A percentile compares a stretch with the other conserved stretches of the same genome.
Evolutionary conservation across 345 rosid genomes (phyloP).

Genomic region (Eucalyptus cladocalyx): DNA sequence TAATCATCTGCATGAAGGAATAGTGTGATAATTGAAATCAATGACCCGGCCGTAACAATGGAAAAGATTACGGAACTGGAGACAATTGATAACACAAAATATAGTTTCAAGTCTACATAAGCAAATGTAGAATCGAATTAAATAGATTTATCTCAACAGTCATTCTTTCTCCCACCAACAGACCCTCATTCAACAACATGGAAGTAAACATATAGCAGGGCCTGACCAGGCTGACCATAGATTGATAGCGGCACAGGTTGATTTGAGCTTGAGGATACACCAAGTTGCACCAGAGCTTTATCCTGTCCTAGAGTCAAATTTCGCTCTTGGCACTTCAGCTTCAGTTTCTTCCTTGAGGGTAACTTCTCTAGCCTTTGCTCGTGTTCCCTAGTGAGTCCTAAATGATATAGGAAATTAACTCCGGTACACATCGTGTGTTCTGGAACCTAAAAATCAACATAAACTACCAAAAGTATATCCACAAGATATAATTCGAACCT

Average conservation of each 20-base stretch:
- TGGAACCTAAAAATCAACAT: not conserved
- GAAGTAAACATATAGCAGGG: not conserved
- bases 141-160: not conserved
- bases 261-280: constrained; percentile 20
- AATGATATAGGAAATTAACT: not conserved
- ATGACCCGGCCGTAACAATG: not conserved
- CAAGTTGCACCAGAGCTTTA: constrained; percentile 33
- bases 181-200: not conserved
- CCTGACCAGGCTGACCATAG: constrained; percentile 33
- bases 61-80: too few species aligned
- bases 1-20: too few species aligned
- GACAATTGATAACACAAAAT: not conserved
- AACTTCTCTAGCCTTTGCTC: constrained; percentile 49
- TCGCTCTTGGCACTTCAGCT: constrained; percentile 78
- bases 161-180: not conserved
- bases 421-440: not conserved
- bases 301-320: constrained; percentile 28
- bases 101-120: not conserved
- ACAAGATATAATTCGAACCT: constrained; percentile 25
- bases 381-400: constrained; percentile 43
- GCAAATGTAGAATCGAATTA: not conserved
- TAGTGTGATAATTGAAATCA: too few species aligned
- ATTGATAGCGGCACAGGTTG: constrained; percentile 20
- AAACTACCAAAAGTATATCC: not conserved
- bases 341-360: constrained; percentile 80